Base-by-base conservation (phyloP, 495 filamentous ascomycete genomes). In the Chaetomium fimeti region DNA sequence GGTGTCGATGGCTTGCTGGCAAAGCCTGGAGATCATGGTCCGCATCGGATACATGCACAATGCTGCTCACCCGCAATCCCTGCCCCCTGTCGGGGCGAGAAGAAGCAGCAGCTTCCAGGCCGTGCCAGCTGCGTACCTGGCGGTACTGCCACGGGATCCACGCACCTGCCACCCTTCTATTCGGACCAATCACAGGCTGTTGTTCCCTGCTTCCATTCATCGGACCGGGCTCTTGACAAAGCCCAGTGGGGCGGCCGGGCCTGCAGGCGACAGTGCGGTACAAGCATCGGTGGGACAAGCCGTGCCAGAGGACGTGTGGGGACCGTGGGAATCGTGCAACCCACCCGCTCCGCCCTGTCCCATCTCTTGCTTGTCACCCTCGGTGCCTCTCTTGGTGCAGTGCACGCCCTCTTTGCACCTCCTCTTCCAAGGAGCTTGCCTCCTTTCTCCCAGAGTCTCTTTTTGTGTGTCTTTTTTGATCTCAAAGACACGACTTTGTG, bases 11-110 rank as follows among this genome's bases (percentile, higher is more conserved):
- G 40, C 40, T 61, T 54, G 51, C 51, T 20, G 49, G 60, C 22
- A 45, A 16, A 2, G 49, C 3, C 45, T 29, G 56, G 55, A 59
- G 62, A 64, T 68, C 57, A 64, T 27, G 57, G 62, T 62, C 52
- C 54, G 54, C 27, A 55, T 32, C 36, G 28, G 62, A 60, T 62
- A 60, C 57, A 66, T 68, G 63, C 64, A 66, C 52, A 49, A 52
- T 68, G 68, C 73, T 79, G 75, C 74, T 70, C 77, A 77, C 75
- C 76, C 76, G 76, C 72, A 73, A 78, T 77, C 74, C 72, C 71
- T 71, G 75, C 66, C 74, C 45, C 76, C 69, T 77, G 77, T 70
- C 65, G 6, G 68, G 68, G 66, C 65, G 66, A 61, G 54, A 60
- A 67, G 67, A 43, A 57, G 55, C 1, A 57, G 55, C 53, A 54